Evolutionary conservation across 1,139 yeast species (phyloP).

Genomic region (Zygoascus meyerae): DNA sequence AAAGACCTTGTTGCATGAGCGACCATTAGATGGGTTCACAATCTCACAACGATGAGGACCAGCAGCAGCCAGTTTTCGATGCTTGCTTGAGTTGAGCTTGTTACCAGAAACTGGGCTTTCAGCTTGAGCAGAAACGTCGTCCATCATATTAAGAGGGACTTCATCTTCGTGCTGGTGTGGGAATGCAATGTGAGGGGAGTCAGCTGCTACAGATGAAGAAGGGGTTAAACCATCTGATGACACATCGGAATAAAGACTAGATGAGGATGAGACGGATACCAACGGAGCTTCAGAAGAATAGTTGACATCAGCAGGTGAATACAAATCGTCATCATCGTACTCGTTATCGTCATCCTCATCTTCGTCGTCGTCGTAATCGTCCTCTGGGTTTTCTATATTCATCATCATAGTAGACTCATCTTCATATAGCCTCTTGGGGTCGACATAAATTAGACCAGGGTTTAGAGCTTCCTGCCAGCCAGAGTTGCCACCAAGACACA

Average conservation of each 20-base stretch:
- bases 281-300: slow-evolving; percentile 2
- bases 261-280: slow-evolving; percentile 2
- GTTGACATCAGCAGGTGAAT: slow-evolving; percentile 1
- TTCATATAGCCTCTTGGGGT: slow-evolving; percentile 12
- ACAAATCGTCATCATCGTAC: slow-evolving; percentile 20
- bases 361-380: slow-evolving; percentile 32
- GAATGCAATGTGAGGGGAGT: not conserved
- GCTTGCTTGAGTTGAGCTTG: slow-evolving; percentile 3
- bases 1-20: slow-evolving; percentile 72
- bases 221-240: not conserved
- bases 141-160: not conserved
- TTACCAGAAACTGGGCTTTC: not conserved
- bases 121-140: not conserved
- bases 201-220: not conserved
- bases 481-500: too few relatives aligned
- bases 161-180: not conserved
- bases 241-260: slow-evolving; percentile 6
- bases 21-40: slow-evolving; percentile 54
- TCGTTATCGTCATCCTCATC: slow-evolving; percentile 22
- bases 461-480: too few relatives aligned
- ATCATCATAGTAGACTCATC: slow-evolving; percentile 5
- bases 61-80: slow-evolving; percentile 12
- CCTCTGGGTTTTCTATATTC: slow-evolving; percentile 16
- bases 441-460: slow-evolving; percentile 8
- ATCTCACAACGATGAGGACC: slow-evolving; percentile 54